A percentile compares a stretch with the other conserved stretches of the same genome.
phyloP scores from a whole-genome alignment of 2,329 filamentous ascomycete genomes.

The Penicillium frequentans region DNA sequence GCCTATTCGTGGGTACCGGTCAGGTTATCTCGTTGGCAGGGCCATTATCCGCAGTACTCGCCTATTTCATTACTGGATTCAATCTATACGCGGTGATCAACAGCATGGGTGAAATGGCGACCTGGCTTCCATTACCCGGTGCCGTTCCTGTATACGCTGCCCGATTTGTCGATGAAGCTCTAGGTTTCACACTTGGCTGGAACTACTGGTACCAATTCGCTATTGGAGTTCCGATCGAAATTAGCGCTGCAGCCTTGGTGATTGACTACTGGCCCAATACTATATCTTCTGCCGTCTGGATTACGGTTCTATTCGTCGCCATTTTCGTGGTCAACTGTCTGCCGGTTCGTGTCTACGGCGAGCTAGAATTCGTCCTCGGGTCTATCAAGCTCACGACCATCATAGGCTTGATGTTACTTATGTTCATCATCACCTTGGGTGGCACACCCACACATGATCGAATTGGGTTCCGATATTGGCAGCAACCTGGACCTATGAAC shows the following conservation, averaged over 20 bases:
- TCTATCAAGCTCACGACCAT: conserved; percentile 53
- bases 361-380: conserved; percentile 47
- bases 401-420: conserved; percentile 51
- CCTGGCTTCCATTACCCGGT: conserved; percentile 43
- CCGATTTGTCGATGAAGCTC: conserved; percentile 40
- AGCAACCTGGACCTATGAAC: conserved; percentile 44
- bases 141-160: conserved; percentile 52
- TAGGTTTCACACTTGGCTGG: conserved; percentile 46
- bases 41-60: conserved; percentile 33
- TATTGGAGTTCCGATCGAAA: conserved; percentile 51
- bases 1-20: conserved; percentile 36
- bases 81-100: conserved; percentile 52
- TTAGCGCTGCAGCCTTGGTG: conserved; percentile 49
- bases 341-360: conserved; percentile 21
- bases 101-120: conserved; percentile 42
- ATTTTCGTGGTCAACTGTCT: conserved; percentile 20
- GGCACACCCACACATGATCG: conserved; percentile 11
- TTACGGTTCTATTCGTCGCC: conserved; percentile 17
- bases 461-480: conserved; percentile 47
- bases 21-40: conserved; percentile 34
- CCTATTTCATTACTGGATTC: conserved; percentile 42
- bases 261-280: conserved; percentile 42
- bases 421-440: conserved; percentile 53
- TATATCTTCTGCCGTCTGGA: conserved; percentile 20
- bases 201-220: conserved; percentile 52